A percentile compares a stretch with the other conserved stretches of the same genome.
Evolutionary conservation across 2,329 filamentous ascomycete genomes (phyloP).

Genomic region (Fulvia fulva): DNA sequence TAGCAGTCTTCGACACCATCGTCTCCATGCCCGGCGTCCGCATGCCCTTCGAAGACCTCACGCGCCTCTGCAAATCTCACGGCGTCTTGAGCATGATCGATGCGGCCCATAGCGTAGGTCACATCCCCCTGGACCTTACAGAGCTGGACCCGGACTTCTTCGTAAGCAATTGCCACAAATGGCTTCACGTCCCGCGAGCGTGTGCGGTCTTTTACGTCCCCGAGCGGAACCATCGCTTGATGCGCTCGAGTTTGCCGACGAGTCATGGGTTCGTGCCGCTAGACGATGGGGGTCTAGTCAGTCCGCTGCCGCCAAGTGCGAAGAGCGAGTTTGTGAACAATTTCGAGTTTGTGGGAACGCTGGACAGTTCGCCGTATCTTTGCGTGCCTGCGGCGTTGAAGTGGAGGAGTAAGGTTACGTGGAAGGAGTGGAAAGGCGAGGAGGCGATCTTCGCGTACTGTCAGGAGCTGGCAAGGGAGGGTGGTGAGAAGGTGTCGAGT

Average conservation of each 20-base stretch:
- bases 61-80: conserved; percentile 60
- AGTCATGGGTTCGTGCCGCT: conserved; percentile 68
- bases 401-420: conserved; percentile 53
- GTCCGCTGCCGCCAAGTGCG: conserved; percentile 38
- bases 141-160: conserved; percentile 78
- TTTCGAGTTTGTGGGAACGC: conserved; percentile 65
- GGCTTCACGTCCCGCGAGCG: conserved; percentile 76
- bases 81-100: conserved; percentile 73
- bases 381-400: conserved; percentile 66
- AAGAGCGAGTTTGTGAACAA: conserved; percentile 62
- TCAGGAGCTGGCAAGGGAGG: conserved; percentile 59
- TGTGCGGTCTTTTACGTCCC: conserved; percentile 81
- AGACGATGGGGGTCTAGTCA: conserved; percentile 25
- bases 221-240: conserved; percentile 66
- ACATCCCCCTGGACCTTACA: conserved; percentile 66
- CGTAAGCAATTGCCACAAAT: conserved; percentile 84
- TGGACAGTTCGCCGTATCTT: conserved; percentile 67
- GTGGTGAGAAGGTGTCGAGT: conserved; percentile 57
- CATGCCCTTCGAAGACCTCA: conserved; percentile 71
- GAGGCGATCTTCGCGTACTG: conserved; percentile 62
- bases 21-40: conserved; percentile 72
- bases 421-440: conserved; percentile 58
- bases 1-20: conserved; percentile 77
- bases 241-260: conserved; percentile 72
- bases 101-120: conserved; percentile 79